Evolutionary conservation across 257 asterid species (phyloP).

Genomic region (Primulina tabacum): DNA sequence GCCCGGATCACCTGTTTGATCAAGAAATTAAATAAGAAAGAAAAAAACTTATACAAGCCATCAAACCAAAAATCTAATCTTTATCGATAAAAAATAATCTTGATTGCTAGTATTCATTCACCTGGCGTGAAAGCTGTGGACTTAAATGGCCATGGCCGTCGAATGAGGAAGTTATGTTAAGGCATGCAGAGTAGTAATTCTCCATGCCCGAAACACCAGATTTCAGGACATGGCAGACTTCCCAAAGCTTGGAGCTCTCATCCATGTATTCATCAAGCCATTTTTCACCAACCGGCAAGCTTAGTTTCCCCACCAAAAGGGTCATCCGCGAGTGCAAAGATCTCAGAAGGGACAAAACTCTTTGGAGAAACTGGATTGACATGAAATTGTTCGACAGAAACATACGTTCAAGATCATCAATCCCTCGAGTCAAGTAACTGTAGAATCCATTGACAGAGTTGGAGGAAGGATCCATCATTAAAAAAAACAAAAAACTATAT

Average conservation of each 20-base stretch:
- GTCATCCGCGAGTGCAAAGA: constrained; percentile 74
- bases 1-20: constrained; percentile 59
- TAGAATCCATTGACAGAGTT: constrained; percentile 87
- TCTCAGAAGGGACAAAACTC: constrained; percentile 63
- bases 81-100: neutral
- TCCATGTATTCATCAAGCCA: constrained; percentile 99
- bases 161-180: constrained; percentile 56
- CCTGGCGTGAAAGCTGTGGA: constrained; percentile 83
- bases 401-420: constrained; percentile 76
- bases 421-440: constrained; percentile 63
- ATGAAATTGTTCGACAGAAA: constrained; percentile 69
- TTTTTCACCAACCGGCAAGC: constrained; percentile 80
- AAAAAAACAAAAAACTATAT: neutral
- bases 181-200: constrained; percentile 62
- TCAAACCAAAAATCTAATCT: constrained; percentile 7
- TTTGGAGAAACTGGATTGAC: constrained; percentile 84
- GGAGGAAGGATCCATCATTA: constrained; percentile 73
- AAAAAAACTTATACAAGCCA: neutral
- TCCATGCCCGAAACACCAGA: constrained; percentile 75
- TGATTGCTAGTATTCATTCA: constrained; percentile 15
- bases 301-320: constrained; percentile 75
- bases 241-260: constrained; percentile 93
- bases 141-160: constrained; percentile 56
- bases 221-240: constrained; percentile 75
- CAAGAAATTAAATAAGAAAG: constrained; percentile 15